Percentiles rank a stretch among this genome's conserved stretches.
Conservation (phyloP, 2,329 filamentous ascomycete genomes). For the Penicillium sp. region DNA sequence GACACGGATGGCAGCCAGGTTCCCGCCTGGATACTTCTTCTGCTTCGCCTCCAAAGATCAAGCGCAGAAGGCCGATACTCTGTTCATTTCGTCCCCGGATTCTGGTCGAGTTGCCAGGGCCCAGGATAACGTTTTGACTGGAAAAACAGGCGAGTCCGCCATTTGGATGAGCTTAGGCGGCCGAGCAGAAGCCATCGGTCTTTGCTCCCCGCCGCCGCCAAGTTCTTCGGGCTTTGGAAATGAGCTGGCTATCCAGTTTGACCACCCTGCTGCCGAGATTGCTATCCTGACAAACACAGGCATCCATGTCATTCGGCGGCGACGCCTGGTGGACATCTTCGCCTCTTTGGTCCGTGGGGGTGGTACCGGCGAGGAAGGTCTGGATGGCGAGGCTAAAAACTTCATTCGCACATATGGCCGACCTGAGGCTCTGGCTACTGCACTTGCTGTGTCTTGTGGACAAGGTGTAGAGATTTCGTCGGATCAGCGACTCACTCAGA, state of each 20-base stretch:
- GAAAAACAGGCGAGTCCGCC: conserved; percentile 73
- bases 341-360: conserved; percentile 74
- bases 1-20: conserved; percentile 52
- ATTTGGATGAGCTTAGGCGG: conserved; percentile 76
- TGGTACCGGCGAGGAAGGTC: conserved; percentile 68
- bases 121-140: conserved; percentile 53
- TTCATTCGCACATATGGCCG: conserved; percentile 86
- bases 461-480: conserved; percentile 79
- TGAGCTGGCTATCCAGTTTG: conserved; percentile 94
- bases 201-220: conserved; percentile 70
- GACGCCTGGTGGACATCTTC: conserved; percentile 88
- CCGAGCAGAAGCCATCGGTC: conserved; percentile 73
- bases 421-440: conserved; percentile 84
- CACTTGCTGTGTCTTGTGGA: conserved; percentile 90
- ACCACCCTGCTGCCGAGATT: conserved; percentile 76
- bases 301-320: conserved; percentile 79
- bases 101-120: conserved; percentile 73
- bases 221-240: conserved; percentile 78
- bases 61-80: conserved; percentile 60
- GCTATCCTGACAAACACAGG: conserved; percentile 90
- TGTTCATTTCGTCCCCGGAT: conserved; percentile 88
- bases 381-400: conserved; percentile 77
- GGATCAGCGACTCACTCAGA: conserved; percentile 67
- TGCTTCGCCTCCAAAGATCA: conserved; percentile 71
- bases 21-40: conserved; percentile 87